Percentiles rank a stretch among this genome's conserved stretches.
Evolutionary conservation across 352 stramenopile genomes (phyloP).

Genomic region (Globisporangium ultimum): DNA sequence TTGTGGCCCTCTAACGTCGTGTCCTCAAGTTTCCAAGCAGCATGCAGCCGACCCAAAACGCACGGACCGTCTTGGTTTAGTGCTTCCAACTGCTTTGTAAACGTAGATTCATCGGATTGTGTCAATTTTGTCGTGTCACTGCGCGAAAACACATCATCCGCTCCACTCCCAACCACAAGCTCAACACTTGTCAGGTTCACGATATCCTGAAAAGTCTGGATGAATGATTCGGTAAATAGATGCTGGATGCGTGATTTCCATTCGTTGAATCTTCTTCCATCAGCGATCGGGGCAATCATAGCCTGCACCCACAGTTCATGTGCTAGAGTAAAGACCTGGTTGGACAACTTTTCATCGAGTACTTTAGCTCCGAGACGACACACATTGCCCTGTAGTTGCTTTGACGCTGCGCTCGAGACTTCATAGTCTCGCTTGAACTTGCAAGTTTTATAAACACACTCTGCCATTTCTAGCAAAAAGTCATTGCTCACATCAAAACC

Average conservation of each 20-base stretch:
- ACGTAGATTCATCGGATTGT: not conserved
- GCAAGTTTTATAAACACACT: not conserved
- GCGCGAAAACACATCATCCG: not conserved
- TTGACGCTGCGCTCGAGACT: not conserved
- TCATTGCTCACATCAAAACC: not conserved
- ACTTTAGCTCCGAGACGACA: not conserved
- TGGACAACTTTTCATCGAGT: not conserved
- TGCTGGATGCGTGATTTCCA: not conserved
- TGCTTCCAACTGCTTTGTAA: not conserved
- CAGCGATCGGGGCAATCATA: not conserved
- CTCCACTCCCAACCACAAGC: not conserved
- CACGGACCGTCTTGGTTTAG: not conserved
- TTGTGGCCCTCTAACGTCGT: not conserved
- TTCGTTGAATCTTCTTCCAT: not conserved
- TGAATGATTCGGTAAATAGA: constrained; percentile 1
- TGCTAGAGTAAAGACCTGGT: not conserved
- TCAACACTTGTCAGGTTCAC: constrained; percentile 1
- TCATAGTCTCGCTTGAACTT: not conserved
- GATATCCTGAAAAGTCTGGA: not conserved
- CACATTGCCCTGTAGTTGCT: not conserved
- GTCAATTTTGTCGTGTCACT: not conserved
- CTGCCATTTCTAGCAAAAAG: not conserved
- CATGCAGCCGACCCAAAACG: not conserved
- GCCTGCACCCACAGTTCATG: not conserved
- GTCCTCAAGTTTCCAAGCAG: not conserved